These are phyloP conservation scores for Aegilops bicornis DNA, from an alignment of 176 grass and related monocot genomes.

Conservation along the genomic window DNA sequence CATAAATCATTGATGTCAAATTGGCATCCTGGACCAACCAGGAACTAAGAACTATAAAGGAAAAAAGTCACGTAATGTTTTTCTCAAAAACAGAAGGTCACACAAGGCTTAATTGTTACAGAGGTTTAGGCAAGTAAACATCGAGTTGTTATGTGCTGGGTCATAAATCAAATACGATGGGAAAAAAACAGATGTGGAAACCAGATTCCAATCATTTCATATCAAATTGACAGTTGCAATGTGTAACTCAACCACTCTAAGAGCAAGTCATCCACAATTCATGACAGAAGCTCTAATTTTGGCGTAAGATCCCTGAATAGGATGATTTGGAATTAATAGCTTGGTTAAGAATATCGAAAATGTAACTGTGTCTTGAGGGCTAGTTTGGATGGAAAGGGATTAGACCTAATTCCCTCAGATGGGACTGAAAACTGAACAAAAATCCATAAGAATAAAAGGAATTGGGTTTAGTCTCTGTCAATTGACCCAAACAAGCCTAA, in stretches of 20 bases:
- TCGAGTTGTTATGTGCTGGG: not conserved
- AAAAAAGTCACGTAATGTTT: not conserved
- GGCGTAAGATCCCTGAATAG: not conserved
- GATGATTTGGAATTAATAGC: not conserved
- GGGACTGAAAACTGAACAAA: not conserved
- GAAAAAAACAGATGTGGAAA: not conserved
- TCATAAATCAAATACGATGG: not conserved
- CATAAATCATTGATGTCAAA: slow-evolving; percentile 13
- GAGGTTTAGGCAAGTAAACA: slow-evolving; percentile 3
- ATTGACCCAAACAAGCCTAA: not conserved
- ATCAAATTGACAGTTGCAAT: not conserved
- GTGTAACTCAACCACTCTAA: not conserved
- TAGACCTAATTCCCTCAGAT: not conserved
- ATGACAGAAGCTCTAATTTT: slow-evolving; percentile 3
- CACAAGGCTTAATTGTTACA: not conserved
- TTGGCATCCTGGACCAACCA: not conserved
- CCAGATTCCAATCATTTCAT: not conserved
- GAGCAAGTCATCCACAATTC: slow-evolving; percentile 3
- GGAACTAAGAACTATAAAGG: slow-evolving; percentile 15
- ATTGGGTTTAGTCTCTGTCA: not conserved
- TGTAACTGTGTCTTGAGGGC: not conserved
- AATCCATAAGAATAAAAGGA: not conserved
- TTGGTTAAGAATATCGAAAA: not conserved
- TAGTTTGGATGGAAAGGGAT: not conserved
- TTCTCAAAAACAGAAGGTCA: not conserved